Evolutionary conservation across 192 early-diverging fungal genomes (phyloP), one percentile per base, ranked within the genome.

Genomic region (Backusella mclennaniae): DNA sequence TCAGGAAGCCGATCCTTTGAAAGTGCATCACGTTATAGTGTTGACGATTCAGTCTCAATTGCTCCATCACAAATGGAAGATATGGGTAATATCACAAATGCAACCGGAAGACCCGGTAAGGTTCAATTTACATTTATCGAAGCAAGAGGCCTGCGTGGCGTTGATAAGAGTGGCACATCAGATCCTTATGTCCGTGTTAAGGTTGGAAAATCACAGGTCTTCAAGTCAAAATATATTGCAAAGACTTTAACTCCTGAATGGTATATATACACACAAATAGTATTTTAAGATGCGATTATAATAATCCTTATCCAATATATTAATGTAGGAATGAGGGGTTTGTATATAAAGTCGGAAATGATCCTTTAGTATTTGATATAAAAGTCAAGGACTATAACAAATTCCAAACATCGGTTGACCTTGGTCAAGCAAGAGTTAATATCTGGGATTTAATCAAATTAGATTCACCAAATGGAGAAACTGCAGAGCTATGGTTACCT

Each of bases 111-210:
- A 8, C 67, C 74, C 46, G 79, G 80, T 1, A 70, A 21, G 3
- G 67, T 82, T 9, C 35, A 26, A 9, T 53, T 93, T 23, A 70
- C 74, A 44, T 80, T 93, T 59, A 49, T 87, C 9, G 80, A 67
- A 19, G 92, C 89, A 9, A 42, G 79, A 39, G 78, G 85, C 21
- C 75, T 91, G 14, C 86, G 86, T 74, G 85, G 85, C 1, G 86
- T 89, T 0, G 92, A 93, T 75, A 77, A 74, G 42, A 49, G 68
- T 38, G 76, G 73, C 9, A 39, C 35, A 8, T 77, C 76, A 9
- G 76, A 81, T 44, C 66, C 73, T 4, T 77, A 63, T 52, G 67
- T 77, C 6, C 66, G 76, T 19, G 72, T 77, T n/a, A 66, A 35
- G 4, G 41, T 70, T 4, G 80, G 71, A 6, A 77, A 67, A 31